These are phyloP conservation scores for Puccinia horiana DNA, from an alignment of 1,284 basidiomycete genomes.

Conservation along the genomic window DNA sequence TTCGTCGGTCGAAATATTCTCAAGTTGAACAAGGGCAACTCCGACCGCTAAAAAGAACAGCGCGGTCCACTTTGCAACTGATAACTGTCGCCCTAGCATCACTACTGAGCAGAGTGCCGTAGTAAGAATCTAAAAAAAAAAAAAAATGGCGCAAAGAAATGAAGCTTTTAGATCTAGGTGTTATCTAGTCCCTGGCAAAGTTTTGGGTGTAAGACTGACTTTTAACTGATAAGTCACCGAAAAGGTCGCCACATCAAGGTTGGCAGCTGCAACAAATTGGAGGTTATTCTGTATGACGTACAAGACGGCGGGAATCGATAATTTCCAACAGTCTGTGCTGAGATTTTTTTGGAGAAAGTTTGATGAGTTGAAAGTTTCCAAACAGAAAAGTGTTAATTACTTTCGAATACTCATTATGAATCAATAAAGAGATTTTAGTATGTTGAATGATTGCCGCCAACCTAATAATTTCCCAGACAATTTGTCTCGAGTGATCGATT, in stretches of 20 bases:
- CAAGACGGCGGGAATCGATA: constrained; percentile 91
- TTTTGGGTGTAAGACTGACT: background rate
- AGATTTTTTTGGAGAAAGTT: constrained; percentile 64
- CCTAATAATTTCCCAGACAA: constrained; percentile 27
- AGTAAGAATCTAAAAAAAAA: constrained; percentile 73
- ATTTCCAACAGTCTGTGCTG: constrained; percentile 89
- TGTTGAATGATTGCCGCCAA: no score
- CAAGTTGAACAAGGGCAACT: constrained; percentile 89
- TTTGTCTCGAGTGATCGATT: constrained; percentile 15
- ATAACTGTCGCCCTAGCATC: constrained; percentile 78
- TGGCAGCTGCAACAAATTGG: constrained; percentile 89
- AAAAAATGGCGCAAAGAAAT: background rate
- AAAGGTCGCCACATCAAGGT: constrained; percentile 91
- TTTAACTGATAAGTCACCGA: constrained; percentile 63
- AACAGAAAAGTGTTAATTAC: constrained; percentile 4
- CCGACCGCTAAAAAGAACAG: constrained; percentile 83
- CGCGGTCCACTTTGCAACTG: constrained; percentile 75
- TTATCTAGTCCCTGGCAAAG: background rate
- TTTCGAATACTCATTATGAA: no score
- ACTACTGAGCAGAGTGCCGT: constrained; percentile 91
- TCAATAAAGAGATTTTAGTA: no score
- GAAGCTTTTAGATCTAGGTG: background rate
- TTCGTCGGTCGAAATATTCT: constrained; percentile 59
- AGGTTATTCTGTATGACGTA: constrained; percentile 96
- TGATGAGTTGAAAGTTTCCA: constrained; percentile 58